Evolutionary conservation across 768 basidiomycete genomes (phyloP).

Genomic region (Boletus tomentosulus): DNA sequence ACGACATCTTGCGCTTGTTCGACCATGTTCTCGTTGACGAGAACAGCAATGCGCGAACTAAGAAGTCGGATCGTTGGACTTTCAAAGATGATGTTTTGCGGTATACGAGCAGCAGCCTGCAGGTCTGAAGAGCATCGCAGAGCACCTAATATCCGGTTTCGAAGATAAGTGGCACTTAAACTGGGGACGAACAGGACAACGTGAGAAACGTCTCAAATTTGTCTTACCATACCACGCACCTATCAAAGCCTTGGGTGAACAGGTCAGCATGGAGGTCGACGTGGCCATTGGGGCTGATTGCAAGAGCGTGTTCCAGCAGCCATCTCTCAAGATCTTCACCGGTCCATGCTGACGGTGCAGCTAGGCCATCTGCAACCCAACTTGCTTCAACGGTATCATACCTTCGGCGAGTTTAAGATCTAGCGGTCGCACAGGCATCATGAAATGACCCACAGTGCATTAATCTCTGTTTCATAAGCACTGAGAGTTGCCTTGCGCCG

Average conservation of each 20-base stretch:
- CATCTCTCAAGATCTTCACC: constrained; percentile 1
- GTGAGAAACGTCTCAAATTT: not conserved
- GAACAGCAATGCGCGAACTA: constrained; percentile 2
- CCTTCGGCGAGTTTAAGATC: not conserved
- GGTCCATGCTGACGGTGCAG: constrained; percentile 4
- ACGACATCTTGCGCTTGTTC: not conserved
- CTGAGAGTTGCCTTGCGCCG: constrained; percentile 14
- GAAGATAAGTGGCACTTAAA: constrained; percentile 23
- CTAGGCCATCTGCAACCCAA: not conserved
- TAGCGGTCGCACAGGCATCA: not conserved
- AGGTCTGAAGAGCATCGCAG: constrained; percentile 27
- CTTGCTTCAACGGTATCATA: too few relatives aligned
- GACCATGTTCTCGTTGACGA: too few relatives aligned
- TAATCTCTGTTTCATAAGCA: constrained; percentile 25
- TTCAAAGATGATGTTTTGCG: constrained; percentile 31
- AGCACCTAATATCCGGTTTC: constrained; percentile 12
- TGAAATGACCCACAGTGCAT: constrained; percentile 15
- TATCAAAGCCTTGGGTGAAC: constrained; percentile 33
- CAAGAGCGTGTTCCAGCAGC: constrained; percentile 6
- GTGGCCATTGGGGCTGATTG: not conserved
- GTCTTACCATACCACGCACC: constrained; percentile 21
- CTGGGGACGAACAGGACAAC: constrained; percentile 1
- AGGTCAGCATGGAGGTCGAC: constrained; percentile 13
- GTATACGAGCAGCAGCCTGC: constrained; percentile 19
- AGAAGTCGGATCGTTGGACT: constrained; percentile 34